phyloP scores from a whole-genome alignment of 2,329 filamentous ascomycete species.

The Graphiopsis chlorocephala region DNA sequence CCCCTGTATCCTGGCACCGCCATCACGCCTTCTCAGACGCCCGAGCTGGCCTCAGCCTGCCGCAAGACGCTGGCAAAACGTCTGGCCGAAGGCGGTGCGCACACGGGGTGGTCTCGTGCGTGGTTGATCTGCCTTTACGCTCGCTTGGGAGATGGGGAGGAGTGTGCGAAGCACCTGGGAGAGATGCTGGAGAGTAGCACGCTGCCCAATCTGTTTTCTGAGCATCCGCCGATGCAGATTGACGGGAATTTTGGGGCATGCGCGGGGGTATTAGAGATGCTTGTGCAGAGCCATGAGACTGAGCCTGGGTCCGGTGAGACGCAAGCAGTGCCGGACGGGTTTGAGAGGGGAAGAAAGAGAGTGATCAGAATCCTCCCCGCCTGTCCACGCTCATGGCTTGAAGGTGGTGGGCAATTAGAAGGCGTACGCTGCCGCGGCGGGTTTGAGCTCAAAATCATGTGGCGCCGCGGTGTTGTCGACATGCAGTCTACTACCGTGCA shows the following conservation, averaged over 20 bases:
- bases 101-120: background rate
- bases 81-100: background rate
- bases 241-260: background rate
- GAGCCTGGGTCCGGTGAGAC: background rate
- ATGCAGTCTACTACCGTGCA: background rate
- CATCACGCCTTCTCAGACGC: background rate
- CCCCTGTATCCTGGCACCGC: background rate
- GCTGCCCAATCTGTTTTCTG: background rate
- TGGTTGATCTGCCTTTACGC: background rate
- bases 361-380: background rate
- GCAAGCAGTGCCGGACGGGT: background rate
- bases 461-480: background rate
- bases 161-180: background rate
- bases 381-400: background rate
- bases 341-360: background rate
- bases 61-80: background rate
- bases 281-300: background rate
- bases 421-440: background rate
- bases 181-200: background rate
- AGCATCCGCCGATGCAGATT: background rate
- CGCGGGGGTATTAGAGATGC: background rate
- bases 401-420: background rate
- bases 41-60: background rate
- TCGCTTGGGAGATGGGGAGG: background rate
- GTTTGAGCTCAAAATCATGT: background rate